These are phyloP conservation scores for Piedraia hortae DNA, from an alignment of 2,329 filamentous ascomycete species.

Conservation along the genomic window DNA sequence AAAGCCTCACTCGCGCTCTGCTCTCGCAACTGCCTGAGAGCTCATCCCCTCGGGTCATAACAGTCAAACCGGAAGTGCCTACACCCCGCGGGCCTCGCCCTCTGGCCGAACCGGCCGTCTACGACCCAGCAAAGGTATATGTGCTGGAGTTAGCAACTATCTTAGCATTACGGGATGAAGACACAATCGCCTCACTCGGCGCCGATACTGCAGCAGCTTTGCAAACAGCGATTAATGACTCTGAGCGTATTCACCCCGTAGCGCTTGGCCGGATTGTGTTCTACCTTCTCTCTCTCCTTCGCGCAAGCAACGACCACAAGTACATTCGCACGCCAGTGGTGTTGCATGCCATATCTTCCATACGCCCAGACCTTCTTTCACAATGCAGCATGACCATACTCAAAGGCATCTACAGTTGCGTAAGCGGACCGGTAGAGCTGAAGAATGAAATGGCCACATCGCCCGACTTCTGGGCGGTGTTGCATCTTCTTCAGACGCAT, in stretches of 20 bases:
- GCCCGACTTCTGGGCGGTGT: slow-evolving; percentile 85
- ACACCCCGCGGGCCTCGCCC: slow-evolving; percentile 28
- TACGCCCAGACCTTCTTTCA: slow-evolving; percentile 49
- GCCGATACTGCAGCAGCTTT: slow-evolving; percentile 55
- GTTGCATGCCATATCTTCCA: slow-evolving; percentile 69
- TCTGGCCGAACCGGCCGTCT: slow-evolving; percentile 30
- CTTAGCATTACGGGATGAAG: slow-evolving; percentile 45
- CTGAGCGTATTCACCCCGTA: slow-evolving; percentile 53
- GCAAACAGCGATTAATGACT: slow-evolving; percentile 58
- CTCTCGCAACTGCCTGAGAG: slow-evolving; percentile 59
- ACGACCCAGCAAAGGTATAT: slow-evolving; percentile 70
- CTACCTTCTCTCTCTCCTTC: slow-evolving; percentile 59
- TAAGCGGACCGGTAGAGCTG: slow-evolving; percentile 47
- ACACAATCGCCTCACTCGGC: slow-evolving; percentile 44
- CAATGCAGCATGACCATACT: slow-evolving; percentile 51
- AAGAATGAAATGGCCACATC: slow-evolving; percentile 86
- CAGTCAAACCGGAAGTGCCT: slow-evolving; percentile 63
- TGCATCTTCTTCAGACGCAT: slow-evolving; percentile 42
- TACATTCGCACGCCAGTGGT: slow-evolving; percentile 80
- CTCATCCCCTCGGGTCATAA: slow-evolving; percentile 55
- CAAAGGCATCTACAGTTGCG: slow-evolving; percentile 53
- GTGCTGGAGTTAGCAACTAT: slow-evolving; percentile 76
- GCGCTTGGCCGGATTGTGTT: slow-evolving; percentile 60
- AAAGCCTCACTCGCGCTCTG: slow-evolving; percentile 41
- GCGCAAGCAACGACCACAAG: slow-evolving; percentile 66